Base-by-base conservation (phyloP, 805 yeast genomes). In the Teunomyces lycoperdinae region DNA sequence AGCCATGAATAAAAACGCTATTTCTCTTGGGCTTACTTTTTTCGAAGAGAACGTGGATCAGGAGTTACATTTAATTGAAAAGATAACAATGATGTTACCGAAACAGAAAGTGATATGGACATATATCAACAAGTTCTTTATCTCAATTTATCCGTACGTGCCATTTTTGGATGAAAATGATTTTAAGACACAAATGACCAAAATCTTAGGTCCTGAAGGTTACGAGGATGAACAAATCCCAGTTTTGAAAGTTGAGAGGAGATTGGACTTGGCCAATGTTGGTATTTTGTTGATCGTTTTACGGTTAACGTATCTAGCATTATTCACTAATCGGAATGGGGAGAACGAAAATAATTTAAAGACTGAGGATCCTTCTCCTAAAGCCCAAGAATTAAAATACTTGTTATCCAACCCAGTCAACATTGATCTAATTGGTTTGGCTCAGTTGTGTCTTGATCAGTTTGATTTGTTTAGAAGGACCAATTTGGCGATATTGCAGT, bases 401-500 rank as follows among this genome's bases (percentile, higher is more conserved):
- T 50, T 62, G 34, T 30, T 62, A 44, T 29, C 49, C 16, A 60
- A 60, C 42, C 64, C 63, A 3, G 51, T 62, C 36, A 57, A 60
- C 46, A 48, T 58, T 7, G 57, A 55, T 26, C 51, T 49, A 8
- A 46, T 58, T 6, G 57, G 53, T 5, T 50, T 68, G 14, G 71
- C 75, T 1, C 66, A 66, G 42, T 51, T 52, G 8, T 72, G 77
- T 45, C 56, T 71, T 20, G 64, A 64, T 47, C 71, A 64, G 51
- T 70, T 71, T 46, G 64, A 68, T 43, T 53, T 65, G 17, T 62
- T 74, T 67, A 60, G 73, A 24, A 74, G 69, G 49, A 72, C 79
- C 32, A 76, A 81, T 14, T 54, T 83, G 26, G 71, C 77, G 0
- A 71, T 81, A 11, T 76, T 85, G 29, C 89, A 84, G 57, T 80